Conservation (phyloP, 805 yeast species). For the Kazachstania psychrophila region DNA sequence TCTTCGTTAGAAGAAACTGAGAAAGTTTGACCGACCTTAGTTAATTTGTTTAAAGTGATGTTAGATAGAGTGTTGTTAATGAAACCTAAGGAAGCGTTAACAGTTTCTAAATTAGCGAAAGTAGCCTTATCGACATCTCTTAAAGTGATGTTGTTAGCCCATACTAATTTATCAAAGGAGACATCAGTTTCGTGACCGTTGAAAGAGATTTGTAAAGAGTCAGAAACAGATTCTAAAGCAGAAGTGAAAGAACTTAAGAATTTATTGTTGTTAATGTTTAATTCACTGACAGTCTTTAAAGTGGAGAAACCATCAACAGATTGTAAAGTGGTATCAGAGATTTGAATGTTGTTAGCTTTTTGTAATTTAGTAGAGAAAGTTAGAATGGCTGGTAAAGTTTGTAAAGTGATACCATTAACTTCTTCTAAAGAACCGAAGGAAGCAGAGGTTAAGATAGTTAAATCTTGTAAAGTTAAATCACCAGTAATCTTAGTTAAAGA, state of each 20-base stretch:
- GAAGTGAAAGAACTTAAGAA: conserved; percentile 65
- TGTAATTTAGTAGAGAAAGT: conserved; percentile 63
- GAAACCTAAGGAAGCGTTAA: conserved; percentile 79
- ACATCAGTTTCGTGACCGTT: conserved; percentile 74
- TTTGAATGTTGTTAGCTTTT: conserved; percentile 57
- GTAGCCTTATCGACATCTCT: conserved; percentile 70
- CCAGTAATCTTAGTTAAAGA: conserved; percentile 66
- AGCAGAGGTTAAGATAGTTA: conserved; percentile 58
- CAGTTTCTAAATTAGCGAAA: conserved; percentile 53
- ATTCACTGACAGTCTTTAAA: conserved; percentile 39
- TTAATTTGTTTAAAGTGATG: conserved; percentile 46
- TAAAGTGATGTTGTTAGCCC: conserved; percentile 86
- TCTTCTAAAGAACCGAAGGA: conserved; percentile 70
- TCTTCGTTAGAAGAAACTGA: conserved; percentile 65
- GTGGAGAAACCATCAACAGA: conserved; percentile 54
- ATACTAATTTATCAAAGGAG: conserved; percentile 54
- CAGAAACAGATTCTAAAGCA: conserved; percentile 63
- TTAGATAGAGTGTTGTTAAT: conserved; percentile 57
- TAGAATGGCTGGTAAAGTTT: conserved; percentile 78
- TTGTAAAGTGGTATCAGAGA: conserved; percentile 66
- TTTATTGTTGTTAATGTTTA: conserved; percentile 86
- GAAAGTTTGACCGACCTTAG: conserved; percentile 70
- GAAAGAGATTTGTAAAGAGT: conserved; percentile 68
- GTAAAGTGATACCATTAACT: conserved; percentile 72
- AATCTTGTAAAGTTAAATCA: conserved; percentile 47